phyloP scores from a whole-genome alignment of 805 yeast species.

The Barnettozyma vustinii region DNA sequence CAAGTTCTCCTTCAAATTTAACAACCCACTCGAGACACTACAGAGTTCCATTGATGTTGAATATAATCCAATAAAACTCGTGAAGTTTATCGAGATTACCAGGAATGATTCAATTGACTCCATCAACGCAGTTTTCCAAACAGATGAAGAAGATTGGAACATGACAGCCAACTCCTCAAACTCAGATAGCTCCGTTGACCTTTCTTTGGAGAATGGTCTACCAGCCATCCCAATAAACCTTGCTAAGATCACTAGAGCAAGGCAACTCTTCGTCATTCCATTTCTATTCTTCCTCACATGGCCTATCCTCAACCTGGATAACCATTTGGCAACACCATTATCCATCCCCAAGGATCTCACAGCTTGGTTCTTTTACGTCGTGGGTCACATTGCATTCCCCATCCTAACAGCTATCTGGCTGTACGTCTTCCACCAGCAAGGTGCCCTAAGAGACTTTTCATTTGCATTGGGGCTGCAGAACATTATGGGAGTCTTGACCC shows the following conservation, averaged over 20 bases:
- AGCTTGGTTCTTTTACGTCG: conserved; percentile 60
- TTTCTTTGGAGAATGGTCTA: not conserved
- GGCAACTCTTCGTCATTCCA: conserved; percentile 22
- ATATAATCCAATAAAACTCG: conserved; percentile 2
- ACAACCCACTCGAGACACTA: conserved; percentile 19
- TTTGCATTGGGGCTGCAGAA: conserved; percentile 57
- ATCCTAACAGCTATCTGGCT: conserved; percentile 57
- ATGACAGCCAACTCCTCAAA: not conserved
- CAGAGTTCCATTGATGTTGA: conserved; percentile 11
- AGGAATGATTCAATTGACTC: not conserved
- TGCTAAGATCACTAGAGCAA: conserved; percentile 12
- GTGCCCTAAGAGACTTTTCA: conserved; percentile 48
- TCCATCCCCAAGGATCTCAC: conserved; percentile 43
- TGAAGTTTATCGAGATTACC: not conserved
- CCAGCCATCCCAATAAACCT: conserved; percentile 9
- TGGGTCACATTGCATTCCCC: conserved; percentile 57
- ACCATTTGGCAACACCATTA: conserved; percentile 36
- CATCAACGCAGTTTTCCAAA: not conserved
- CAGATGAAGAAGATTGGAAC: not conserved
- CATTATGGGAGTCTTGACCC: conserved; percentile 54
- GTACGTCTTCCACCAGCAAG: conserved; percentile 64
- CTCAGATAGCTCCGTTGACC: not conserved
- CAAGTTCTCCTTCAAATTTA: conserved; percentile 27
- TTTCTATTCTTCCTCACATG: conserved; percentile 40
- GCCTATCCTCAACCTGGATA: conserved; percentile 44